Evolutionary conservation across 805 yeast species (phyloP), one percentile per base, ranked within the genome.

Genomic region (Yarrowia alimentaria): DNA sequence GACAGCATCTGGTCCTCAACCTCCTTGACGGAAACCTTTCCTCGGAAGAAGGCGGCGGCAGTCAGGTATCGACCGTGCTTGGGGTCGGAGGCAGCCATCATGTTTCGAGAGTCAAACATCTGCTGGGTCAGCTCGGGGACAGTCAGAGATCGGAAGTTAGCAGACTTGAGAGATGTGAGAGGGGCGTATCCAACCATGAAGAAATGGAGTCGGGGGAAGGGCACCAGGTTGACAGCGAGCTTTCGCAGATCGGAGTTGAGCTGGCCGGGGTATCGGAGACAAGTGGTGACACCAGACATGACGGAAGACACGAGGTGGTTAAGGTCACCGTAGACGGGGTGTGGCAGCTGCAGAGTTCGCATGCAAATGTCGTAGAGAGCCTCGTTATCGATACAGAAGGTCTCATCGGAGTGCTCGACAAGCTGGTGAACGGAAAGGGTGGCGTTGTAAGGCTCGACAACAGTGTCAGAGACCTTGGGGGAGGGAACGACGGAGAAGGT

Each of bases 111-210:
- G 66, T 88, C 95, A 64, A 89, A 88, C 83, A 89, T 79, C 71
- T 89, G 96, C 71, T 86, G 95, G 40, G 96, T 86, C 63, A 89
- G 79, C 71, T 89, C 96, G 30, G 93, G 91, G 42, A 89, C 96
- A 33, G 89, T 79, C 62, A 85, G 75, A 25, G 89, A 79, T 70
- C 91, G 80, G 74, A 89, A 89, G 11, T 87, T 80, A 64, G 83
- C 81, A 16, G 95, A 78, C 52, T 85, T 85, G 59, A 81, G 74
- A 7, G 95, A 79, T 40, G 93, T 82, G 65, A 89, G 76, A 57
- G 96, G 96, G 29, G 96, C 96, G 68, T 85, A 88, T 56, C 96
- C 95, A 54, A 87, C 95, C 83, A 87, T 89, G 70, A 89, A 89
- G 75, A 89, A 89, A 71, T 89, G 96, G 65, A 89, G 79, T 70